Evolutionary conservation across 192 early-diverging fungal species (phyloP).

Genomic region (Entomortierella lignicola): DNA sequence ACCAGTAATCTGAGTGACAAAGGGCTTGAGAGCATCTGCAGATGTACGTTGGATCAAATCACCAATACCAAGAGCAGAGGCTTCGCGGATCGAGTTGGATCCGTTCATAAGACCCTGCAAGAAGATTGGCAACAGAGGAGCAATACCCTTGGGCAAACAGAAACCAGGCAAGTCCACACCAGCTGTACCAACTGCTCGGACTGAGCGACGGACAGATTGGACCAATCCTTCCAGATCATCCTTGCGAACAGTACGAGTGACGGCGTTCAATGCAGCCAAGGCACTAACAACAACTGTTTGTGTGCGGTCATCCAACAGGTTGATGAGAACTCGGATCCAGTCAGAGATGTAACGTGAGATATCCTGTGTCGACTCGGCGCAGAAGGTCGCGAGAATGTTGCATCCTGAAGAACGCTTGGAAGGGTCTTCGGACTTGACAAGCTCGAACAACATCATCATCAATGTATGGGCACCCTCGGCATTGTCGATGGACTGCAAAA

Average conservation of each 20-base stretch:
- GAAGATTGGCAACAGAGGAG: slow-evolving; percentile 92
- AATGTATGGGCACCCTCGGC: slow-evolving; percentile 84
- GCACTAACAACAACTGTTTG: slow-evolving; percentile 73
- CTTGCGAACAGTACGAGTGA: slow-evolving; percentile 87
- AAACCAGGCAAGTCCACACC: slow-evolving; percentile 82
- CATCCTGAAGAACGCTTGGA: slow-evolving; percentile 67
- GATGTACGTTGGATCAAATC: slow-evolving; percentile 77
- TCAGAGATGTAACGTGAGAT: slow-evolving; percentile 77
- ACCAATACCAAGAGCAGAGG: slow-evolving; percentile 88
- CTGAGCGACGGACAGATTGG: slow-evolving; percentile 69
- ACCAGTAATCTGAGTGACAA: slow-evolving; percentile 95
- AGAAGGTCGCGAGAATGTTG: slow-evolving; percentile 74
- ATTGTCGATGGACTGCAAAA: slow-evolving; percentile 82
- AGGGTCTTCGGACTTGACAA: slow-evolving; percentile 69
- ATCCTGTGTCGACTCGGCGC: slow-evolving; percentile 68
- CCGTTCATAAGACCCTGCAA: slow-evolving; percentile 94
- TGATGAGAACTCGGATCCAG: slow-evolving; percentile 83
- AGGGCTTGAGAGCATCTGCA: slow-evolving; percentile 82
- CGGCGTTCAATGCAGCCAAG: slow-evolving; percentile 84
- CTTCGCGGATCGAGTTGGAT: slow-evolving; percentile 84
- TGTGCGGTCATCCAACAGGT: slow-evolving; percentile 71
- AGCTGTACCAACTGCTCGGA: slow-evolving; percentile 67
- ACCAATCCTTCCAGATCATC: slow-evolving; percentile 90
- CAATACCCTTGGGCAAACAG: slow-evolving; percentile 91
- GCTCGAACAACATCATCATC: slow-evolving; percentile 83